A percentile compares a stretch with the other conserved stretches of the same genome.
Conservation (phyloP, 148 eudicot species). For the Rhododendron vialii region DNA sequence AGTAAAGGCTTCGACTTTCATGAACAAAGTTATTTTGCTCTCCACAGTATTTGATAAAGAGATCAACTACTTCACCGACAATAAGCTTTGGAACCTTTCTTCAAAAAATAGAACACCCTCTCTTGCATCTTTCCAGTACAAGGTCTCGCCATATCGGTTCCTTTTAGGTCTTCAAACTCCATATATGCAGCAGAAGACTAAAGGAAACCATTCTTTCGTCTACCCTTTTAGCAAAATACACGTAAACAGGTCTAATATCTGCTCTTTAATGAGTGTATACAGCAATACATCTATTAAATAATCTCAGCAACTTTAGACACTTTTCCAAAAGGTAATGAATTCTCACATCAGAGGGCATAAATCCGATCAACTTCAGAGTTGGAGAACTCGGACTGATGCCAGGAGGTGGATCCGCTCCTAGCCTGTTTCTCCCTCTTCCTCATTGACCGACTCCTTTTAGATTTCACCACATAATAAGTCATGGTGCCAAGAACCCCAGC, state of each 20-base stretch:
- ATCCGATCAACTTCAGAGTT: conserved; percentile 65
- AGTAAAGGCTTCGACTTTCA: background rate
- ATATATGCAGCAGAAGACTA: background rate
- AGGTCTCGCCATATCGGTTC: background rate
- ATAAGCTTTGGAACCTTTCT: too few relatives aligned
- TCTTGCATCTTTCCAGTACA: background rate
- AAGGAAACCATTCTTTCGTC: background rate
- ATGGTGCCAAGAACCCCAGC: conserved; percentile 74
- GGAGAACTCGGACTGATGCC: conserved; percentile 55
- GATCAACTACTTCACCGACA: background rate
- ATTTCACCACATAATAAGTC: conserved; percentile 66
- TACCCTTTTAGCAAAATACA: background rate
- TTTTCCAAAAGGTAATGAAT: background rate
- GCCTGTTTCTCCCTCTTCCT: conserved; percentile 52
- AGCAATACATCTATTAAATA: background rate
- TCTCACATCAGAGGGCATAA: conserved; percentile 51
- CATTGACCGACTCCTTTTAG: conserved; percentile 47
- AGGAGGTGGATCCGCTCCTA: conserved; percentile 60
- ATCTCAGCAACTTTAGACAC: background rate
- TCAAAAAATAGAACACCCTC: background rate
- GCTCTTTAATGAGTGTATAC: background rate
- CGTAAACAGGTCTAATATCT: background rate
- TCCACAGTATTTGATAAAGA: background rate
- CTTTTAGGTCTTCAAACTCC: background rate
- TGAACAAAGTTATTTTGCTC: background rate